Evolutionary conservation across 2,329 filamentous ascomycete genomes (phyloP).

Genomic region (Pseudocercospora cruenta): DNA sequence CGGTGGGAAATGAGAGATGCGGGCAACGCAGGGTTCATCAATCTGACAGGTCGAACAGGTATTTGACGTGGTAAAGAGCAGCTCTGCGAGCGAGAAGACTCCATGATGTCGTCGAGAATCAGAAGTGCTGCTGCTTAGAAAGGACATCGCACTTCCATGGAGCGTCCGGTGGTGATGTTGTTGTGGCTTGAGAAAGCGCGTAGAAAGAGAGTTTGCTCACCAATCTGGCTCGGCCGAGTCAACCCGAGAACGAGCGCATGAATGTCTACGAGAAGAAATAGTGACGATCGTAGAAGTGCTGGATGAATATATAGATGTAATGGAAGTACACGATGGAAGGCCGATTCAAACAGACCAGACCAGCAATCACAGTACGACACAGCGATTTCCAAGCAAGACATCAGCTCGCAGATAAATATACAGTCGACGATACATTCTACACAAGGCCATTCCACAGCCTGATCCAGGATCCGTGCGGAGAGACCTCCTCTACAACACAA

Average conservation of each 20-base stretch:
- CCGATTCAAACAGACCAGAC: too few species aligned
- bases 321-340: neutral
- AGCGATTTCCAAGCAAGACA: neutral
- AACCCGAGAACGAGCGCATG: neutral
- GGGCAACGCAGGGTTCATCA: neutral
- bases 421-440: neutral
- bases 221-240: neutral
- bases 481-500: neutral
- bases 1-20: neutral
- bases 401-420: neutral
- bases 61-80: too few species aligned
- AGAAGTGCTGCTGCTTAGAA: too few species aligned
- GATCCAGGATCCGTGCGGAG: neutral
- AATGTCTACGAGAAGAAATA: neutral
- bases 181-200: too few species aligned
- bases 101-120: too few species aligned
- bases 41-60: neutral
- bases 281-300: too few species aligned
- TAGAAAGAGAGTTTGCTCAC: too few species aligned
- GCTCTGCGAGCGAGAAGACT: too few species aligned
- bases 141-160: too few species aligned
- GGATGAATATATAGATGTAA: neutral
- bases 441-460: neutral
- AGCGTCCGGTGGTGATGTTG: too few species aligned
- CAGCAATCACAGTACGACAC: neutral